Evolutionary conservation across 2,329 filamentous ascomycete species (phyloP).

Genomic region (Exserohilum rostratum): DNA sequence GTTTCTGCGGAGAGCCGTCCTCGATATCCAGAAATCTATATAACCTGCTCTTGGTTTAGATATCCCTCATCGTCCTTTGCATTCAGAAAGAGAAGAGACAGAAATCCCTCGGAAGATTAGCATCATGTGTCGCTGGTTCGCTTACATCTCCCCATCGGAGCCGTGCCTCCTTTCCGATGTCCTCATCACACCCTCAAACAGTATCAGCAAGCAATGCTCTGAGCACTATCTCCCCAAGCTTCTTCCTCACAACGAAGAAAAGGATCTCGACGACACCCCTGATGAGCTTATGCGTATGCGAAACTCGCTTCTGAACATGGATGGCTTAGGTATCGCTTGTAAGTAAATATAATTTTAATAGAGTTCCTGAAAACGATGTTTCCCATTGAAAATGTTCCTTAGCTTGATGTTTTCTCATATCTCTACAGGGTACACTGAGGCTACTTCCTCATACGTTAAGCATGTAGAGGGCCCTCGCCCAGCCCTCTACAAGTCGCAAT

Average conservation of each 20-base stretch:
- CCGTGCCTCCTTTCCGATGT: constrained; percentile 62
- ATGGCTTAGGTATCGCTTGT: constrained; percentile 62
- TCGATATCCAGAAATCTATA: neutral
- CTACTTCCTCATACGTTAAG: constrained; percentile 50
- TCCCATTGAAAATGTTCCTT: too few species aligned
- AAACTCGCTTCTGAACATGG: constrained; percentile 61
- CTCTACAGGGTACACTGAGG: constrained; percentile 53
- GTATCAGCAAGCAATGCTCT: constrained; percentile 45
- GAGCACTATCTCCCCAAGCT: constrained; percentile 62
- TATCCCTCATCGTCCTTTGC: neutral
- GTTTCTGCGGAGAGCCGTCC: neutral
- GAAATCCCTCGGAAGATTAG: neutral
- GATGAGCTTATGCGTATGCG: constrained; percentile 56
- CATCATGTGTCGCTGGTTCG: constrained; percentile 61
- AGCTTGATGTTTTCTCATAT: neutral
- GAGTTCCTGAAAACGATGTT: too few species aligned
- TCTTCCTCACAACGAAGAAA: constrained; percentile 52
- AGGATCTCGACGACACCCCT: constrained; percentile 49
- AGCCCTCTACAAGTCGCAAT: constrained; percentile 59
- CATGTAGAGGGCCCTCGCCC: constrained; percentile 51
- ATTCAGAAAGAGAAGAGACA: neutral
- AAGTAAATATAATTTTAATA: constrained; percentile 9
- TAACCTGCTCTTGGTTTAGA: neutral
- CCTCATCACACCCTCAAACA: constrained; percentile 53
- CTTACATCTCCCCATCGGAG: constrained; percentile 60